These are phyloP conservation scores for Naganishia kalamii DNA, from an alignment of 768 basidiomycete genomes.

Conservation along the genomic window DNA sequence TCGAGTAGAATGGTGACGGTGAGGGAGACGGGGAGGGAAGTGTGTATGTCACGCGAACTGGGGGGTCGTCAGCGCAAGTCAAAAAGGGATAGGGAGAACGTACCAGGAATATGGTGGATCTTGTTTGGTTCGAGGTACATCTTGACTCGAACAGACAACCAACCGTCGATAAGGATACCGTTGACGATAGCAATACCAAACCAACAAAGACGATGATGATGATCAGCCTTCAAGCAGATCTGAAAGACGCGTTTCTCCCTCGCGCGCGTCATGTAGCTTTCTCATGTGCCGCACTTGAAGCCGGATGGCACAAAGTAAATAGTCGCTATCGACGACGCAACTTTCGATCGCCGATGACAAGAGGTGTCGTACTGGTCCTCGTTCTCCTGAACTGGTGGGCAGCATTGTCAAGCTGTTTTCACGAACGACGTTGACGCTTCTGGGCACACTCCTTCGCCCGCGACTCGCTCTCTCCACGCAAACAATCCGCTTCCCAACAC, in stretches of 20 bases:
- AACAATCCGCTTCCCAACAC: no score
- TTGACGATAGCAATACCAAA: no score
- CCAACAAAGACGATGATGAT: neutral
- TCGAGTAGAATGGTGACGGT: neutral
- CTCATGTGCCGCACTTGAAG: neutral
- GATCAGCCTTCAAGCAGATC: no score
- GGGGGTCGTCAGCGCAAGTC: neutral
- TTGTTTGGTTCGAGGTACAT: conserved; percentile 11
- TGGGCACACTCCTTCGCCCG: no score
- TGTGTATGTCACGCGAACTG: conserved; percentile 7
- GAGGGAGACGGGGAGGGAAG: neutral
- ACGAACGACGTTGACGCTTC: no score
- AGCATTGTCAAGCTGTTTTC: no score
- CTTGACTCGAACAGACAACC: neutral
- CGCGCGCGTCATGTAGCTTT: neutral
- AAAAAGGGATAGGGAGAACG: neutral
- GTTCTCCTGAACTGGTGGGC: no score
- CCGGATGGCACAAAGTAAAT: neutral
- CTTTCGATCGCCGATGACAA: neutral
- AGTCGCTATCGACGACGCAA: neutral
- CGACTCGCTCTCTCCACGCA: no score
- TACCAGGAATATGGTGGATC: conserved; percentile 11
- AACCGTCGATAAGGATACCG: no score
- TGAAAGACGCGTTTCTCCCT: neutral
- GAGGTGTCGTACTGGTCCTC: no score